Percentiles rank a stretch among this genome's conserved stretches.
phyloP scores from a whole-genome alignment of 2,329 filamentous ascomycete species.

The Cryphonectria parasitica region DNA sequence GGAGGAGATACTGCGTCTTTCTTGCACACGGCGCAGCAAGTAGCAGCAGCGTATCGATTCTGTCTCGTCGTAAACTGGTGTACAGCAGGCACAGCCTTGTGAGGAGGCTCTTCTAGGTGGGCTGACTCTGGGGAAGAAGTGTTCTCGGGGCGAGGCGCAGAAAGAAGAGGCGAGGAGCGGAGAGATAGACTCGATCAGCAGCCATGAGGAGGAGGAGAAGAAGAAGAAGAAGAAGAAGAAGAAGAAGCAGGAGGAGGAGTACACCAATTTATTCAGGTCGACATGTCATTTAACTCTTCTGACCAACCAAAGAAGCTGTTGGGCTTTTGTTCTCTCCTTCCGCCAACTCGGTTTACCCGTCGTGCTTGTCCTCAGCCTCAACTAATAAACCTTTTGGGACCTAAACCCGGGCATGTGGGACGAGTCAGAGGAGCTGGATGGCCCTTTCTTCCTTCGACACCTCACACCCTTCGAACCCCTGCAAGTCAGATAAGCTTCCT shows the following conservation, averaged over 20 bases:
- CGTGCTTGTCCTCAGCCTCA: constrained; percentile 6
- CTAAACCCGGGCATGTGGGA: constrained; percentile 4
- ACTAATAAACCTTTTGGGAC: neutral
- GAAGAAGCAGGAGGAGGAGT: neutral
- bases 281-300: constrained; percentile 11
- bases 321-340: neutral
- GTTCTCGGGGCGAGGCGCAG: neutral
- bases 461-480: neutral
- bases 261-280: neutral
- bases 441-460: neutral
- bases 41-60: neutral
- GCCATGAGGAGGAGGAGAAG: neutral
- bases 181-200: neutral
- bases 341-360: neutral
- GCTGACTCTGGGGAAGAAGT: neutral
- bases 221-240: no score
- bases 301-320: constrained; percentile 7
- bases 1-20: neutral
- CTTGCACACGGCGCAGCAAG: neutral
- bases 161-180: neutral
- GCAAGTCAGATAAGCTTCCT: constrained; percentile 6
- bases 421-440: constrained; percentile 3
- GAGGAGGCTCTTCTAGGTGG: neutral
- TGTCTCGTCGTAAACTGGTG: neutral
- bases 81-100: neutral